phyloP scores from a whole-genome alignment of 2,329 filamentous ascomycete genomes.

The Trichoderma citrinoviride region DNA sequence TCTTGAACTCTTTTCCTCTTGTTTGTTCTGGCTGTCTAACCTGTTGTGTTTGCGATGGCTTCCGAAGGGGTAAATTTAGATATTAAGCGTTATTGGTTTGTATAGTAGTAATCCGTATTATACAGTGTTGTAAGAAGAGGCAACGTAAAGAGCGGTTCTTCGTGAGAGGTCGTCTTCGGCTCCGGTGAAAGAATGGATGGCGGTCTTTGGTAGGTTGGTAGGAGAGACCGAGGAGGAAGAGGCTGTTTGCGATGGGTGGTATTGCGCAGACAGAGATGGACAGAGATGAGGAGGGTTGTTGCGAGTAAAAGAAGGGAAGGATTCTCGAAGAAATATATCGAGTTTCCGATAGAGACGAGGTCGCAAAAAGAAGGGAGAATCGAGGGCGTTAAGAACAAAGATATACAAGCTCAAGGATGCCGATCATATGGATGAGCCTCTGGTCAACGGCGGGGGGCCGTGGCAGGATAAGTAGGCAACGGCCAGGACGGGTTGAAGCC shows the following conservation, averaged over 20 bases:
- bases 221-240: conserved; percentile 34
- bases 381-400: conserved; percentile 46
- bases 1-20: not conserved
- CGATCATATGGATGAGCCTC: conserved; percentile 47
- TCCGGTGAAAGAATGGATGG: conserved; percentile 44
- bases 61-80: conserved; percentile 3
- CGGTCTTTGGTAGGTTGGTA: conserved; percentile 35
- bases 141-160: conserved; percentile 21
- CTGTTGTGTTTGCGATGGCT: not conserved
- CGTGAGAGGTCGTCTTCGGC: conserved; percentile 22
- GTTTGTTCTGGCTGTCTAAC: conserved; percentile 1
- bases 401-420: conserved; percentile 45
- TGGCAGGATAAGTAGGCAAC: conserved; percentile 48
- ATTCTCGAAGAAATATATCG: conserved; percentile 35
- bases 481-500: conserved; percentile 29
- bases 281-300: conserved; percentile 28
- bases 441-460: conserved; percentile 43
- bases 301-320: conserved; percentile 45
- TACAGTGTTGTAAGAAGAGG: conserved; percentile 8
- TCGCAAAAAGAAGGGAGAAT: conserved; percentile 48
- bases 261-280: conserved; percentile 25
- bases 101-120: conserved; percentile 18
- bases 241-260: conserved; percentile 17
- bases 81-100: conserved; percentile 10
- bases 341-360: conserved; percentile 38